These are phyloP conservation scores for Erucastrum elatum DNA, from an alignment of 345 rosid species.

Conservation along the genomic window DNA sequence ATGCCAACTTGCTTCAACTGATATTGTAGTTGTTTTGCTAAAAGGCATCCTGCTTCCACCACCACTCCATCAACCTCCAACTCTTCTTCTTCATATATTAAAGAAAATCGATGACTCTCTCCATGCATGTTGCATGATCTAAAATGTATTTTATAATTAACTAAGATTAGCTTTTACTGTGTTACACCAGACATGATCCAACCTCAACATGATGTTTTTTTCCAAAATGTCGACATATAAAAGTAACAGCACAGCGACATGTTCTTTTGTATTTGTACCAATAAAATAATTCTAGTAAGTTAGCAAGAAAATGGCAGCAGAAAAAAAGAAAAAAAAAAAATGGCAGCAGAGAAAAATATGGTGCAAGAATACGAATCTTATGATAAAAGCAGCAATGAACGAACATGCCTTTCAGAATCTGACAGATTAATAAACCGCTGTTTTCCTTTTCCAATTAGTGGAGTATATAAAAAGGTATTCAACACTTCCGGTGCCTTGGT, in stretches of 20 bases:
- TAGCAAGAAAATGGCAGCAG: not conserved
- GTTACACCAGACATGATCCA: not conserved
- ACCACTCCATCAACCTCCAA: not conserved
- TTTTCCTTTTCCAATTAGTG: conserved; percentile 11
- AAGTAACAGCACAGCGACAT: not conserved
- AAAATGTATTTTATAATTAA: not conserved
- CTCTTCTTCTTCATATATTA: not conserved
- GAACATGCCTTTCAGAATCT: conserved; percentile 23
- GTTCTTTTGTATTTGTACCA: not conserved
- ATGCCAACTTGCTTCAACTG: conserved; percentile 19
- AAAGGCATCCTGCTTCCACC: not conserved
- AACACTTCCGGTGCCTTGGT: not conserved
- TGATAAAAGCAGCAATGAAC: not conserved
- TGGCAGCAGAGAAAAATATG: not conserved
- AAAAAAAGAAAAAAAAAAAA: no score
- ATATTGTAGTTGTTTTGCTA: conserved; percentile 4
- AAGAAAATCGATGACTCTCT: not conserved
- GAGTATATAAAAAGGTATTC: not conserved
- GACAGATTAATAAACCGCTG: conserved; percentile 24
- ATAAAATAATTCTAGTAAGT: not conserved
- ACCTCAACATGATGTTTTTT: not conserved
- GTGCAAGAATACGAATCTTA: not conserved
- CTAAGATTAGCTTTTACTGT: not conserved
- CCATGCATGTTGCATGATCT: not conserved
- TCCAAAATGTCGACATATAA: not conserved